Evolutionary conservation across 192 early-diverging fungal genomes (phyloP), one percentile per base, ranked within the genome.

Genomic region (Podila clonocystis): DNA sequence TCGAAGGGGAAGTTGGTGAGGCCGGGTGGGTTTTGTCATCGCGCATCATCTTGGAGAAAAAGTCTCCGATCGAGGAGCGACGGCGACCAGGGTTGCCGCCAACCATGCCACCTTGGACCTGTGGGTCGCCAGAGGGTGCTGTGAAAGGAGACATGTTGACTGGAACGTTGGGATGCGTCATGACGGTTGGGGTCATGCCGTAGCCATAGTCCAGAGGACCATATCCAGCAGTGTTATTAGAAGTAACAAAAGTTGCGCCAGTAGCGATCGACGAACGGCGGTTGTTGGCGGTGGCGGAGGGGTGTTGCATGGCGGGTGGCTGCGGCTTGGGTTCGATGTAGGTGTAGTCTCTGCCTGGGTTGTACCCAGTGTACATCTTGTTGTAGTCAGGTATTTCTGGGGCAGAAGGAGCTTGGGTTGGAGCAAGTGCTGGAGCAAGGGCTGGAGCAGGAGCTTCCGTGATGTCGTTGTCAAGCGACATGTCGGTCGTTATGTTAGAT

Each of bases 361-460:
- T 50, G 68, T 70, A 45, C 11, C 41, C 41, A 45, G 41, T 62
- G 45, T 62, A 62, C 45, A 70, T 62, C 45, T 62, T 70, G 30
- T 70, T 70, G 68, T 70, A 70, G 48, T 62, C 49, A n/a, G 59
- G 52, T 29, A 58, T 55, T 22, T 68, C 66, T 33, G 9, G 65
- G 31, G 13, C n/a, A 38, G 20, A 20, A 36, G 31, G 20, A 4
- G 11, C 11, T 45, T 45, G 12, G 8, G 15, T 45, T 45, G 41
- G 41, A 45, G 8, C 9, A 36, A 36, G 8, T 7, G 9, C 34
- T 36, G 41, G 41, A 45, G 1, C 41, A 15, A 8, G 41, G 8
- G 15, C 41, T 15, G 13, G 12, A 45, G 41, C 41, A 4, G 41
- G 13, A 45, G 41, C 41, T 45, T 45, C 41, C 17, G 41, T 45